phyloP scores from a whole-genome alignment of 768 basidiomycete genomes.

The Tylopilus subfusipes region DNA sequence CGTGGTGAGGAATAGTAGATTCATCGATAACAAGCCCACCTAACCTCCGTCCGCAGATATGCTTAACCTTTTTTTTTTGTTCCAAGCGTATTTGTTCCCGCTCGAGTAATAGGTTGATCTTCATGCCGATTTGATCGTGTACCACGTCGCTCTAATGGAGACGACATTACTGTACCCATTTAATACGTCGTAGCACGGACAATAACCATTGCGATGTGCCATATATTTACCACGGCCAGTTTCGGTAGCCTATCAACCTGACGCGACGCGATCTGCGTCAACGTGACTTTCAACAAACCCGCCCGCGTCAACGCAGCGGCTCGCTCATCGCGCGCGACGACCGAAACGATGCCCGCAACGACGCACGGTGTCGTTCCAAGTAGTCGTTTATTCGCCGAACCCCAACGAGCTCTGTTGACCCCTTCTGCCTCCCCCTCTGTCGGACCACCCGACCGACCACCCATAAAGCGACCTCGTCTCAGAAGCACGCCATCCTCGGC shows the following conservation, averaged over 20 bases:
- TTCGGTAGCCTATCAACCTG: slow-evolving; percentile 14
- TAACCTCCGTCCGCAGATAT: slow-evolving; percentile 8
- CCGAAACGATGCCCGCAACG: slow-evolving; percentile 11
- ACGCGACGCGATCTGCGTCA: slow-evolving; percentile 15
- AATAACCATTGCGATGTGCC: slow-evolving; percentile 1
- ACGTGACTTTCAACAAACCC: slow-evolving; percentile 9
- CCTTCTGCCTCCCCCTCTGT: slow-evolving; percentile 31
- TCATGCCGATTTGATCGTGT: slow-evolving; percentile 12
- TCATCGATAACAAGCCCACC: background rate
- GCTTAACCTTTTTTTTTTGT: background rate
- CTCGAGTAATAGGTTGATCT: slow-evolving; percentile 2
- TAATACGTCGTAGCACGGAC: slow-evolving; percentile 9
- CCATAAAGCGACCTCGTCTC: slow-evolving; percentile 48
- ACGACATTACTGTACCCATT: slow-evolving; percentile 11
- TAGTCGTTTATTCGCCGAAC: slow-evolving; percentile 9
- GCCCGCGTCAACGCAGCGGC: background rate
- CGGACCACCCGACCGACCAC: slow-evolving; percentile 35
- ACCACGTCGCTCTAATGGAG: slow-evolving; percentile 3
- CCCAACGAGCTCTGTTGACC: slow-evolving; percentile 17
- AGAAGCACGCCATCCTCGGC: slow-evolving; percentile 44
- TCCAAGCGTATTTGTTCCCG: slow-evolving; percentile 3
- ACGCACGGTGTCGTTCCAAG: background rate
- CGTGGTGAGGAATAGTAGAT: slow-evolving; percentile 3
- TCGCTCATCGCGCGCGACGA: slow-evolving; percentile 9
- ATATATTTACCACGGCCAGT: background rate